Evolutionary conservation across 2,329 filamentous ascomycete genomes (phyloP), one percentile per base, ranked within the genome.

Genomic region (Fusarium austroafricanum): DNA sequence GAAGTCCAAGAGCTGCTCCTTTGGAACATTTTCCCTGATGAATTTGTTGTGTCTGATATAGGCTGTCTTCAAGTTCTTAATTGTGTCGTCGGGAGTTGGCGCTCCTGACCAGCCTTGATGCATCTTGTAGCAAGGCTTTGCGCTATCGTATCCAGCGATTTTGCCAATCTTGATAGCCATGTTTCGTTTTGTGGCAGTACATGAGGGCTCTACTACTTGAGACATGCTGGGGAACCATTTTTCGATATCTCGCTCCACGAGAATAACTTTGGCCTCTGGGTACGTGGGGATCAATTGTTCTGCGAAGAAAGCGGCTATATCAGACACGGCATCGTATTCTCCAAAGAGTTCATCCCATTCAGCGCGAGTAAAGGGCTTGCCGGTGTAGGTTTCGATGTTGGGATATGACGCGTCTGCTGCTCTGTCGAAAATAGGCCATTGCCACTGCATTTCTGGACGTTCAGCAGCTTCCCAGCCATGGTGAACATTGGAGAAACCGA

Each of bases 251-350:
- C 75, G 71, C 10, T 75, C 64, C 17, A 68, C 61, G 1, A 78
- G 68, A 15, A 78, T 67, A 10, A 77, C 68, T 23, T 75, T 75
- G 2, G 76, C 75, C 0, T 76, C 71, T 1, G 75, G 75, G 10
- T 77, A 78, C 0, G 72, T 71, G 5, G 52, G 54, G 17, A 76
- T 71, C 1, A 78, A 49, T n/a, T 71, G 65, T 15, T 68, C 52
- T 1, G 73, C 69, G 9, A 68, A 75, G 20, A 70, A 59, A 14
- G 65, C 64, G 0, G 69, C 69, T 8, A 76, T 17, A 38, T 78
- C 75, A 0, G 75, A 75, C 0, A 73, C 55, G 2, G 72, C 73
- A 23, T 77, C 71, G 51, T 68, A 75, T 2, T 59, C 31, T 2
- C 70, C 70, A 20, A 74, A 74, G 0, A 76, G 47, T 3, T 65